phyloP scores from a whole-genome alignment of 2,329 filamentous ascomycete genomes.

The Apiospora arundinis region DNA sequence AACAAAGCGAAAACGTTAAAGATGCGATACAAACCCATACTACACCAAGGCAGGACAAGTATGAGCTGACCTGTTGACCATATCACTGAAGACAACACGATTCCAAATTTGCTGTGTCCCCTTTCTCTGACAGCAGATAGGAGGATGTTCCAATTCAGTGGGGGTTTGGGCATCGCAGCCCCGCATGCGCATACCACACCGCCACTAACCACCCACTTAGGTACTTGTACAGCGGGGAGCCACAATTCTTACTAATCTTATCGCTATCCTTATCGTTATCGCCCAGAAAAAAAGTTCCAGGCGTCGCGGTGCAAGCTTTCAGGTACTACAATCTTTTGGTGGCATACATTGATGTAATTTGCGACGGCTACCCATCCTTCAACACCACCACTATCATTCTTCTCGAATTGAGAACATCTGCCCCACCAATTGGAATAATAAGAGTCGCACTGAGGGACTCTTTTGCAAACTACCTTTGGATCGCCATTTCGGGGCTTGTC shows the following conservation, averaged over 20 bases:
- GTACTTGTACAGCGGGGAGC: constrained; percentile 1
- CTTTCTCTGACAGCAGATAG: constrained; percentile 9
- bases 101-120: not conserved
- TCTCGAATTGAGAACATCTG: not conserved
- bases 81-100: not conserved
- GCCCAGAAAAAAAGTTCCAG: constrained; percentile 13
- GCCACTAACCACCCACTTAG: constrained; percentile 14
- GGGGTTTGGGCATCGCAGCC: constrained; percentile 8
- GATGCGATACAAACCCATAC: not conserved
- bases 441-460: not conserved
- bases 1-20: not conserved
- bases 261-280: constrained; percentile 7
- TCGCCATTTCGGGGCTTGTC: not conserved
- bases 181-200: constrained; percentile 11
- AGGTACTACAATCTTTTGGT: constrained; percentile 1
- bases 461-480: not conserved
- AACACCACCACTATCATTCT: not conserved
- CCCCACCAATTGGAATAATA: not conserved
- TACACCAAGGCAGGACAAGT: not conserved
- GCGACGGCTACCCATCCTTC: not conserved
- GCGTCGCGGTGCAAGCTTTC: not conserved
- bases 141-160: constrained; percentile 14
- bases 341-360: not conserved
- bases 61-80: not conserved
- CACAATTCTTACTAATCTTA: not conserved